Conservation (phyloP, 1,284 basidiomycete genomes). For the Boletus holoroseus region DNA sequence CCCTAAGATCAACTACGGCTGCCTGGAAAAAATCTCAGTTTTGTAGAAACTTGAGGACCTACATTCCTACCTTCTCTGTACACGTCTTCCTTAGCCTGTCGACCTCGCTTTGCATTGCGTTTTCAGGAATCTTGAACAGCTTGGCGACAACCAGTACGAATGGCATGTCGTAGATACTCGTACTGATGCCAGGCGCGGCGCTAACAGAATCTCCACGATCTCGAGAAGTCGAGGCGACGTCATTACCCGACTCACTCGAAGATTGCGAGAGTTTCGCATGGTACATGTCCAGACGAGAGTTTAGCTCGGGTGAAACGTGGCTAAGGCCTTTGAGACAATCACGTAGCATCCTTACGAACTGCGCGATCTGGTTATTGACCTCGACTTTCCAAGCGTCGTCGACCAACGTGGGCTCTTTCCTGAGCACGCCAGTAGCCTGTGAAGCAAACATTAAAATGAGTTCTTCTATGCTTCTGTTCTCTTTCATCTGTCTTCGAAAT, state of each 20-base stretch:
- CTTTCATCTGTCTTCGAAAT: slow-evolving; percentile 87
- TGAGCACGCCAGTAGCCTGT: slow-evolving; percentile 76
- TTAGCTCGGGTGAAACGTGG: slow-evolving; percentile 80
- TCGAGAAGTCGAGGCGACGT: slow-evolving; percentile 53
- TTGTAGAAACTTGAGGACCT: not conserved
- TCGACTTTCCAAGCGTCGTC: slow-evolving; percentile 87
- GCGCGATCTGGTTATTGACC: slow-evolving; percentile 84
- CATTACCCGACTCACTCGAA: slow-evolving; percentile 62
- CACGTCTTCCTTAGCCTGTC: slow-evolving; percentile 65
- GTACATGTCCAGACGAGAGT: slow-evolving; percentile 77
- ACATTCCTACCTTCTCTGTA: slow-evolving; percentile 64
- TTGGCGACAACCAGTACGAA: slow-evolving; percentile 66
- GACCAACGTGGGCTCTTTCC: slow-evolving; percentile 75
- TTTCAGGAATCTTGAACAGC: slow-evolving; percentile 71
- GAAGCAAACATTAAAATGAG: slow-evolving; percentile 95
- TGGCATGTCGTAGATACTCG: slow-evolving; percentile 65
- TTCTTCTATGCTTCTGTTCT: slow-evolving; percentile 95
- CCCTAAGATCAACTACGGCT: slow-evolving; percentile 80
- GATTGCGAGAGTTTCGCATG: slow-evolving; percentile 68
- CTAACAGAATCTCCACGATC: slow-evolving; percentile 48
- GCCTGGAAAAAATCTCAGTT: slow-evolving; percentile 47
- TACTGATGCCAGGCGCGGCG: slow-evolving; percentile 40
- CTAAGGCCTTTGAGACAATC: slow-evolving; percentile 71
- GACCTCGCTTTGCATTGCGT: slow-evolving; percentile 69
- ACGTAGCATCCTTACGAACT: slow-evolving; percentile 80